Percentiles rank a stretch among this genome's conserved stretches.
These are phyloP conservation scores for Cucumis sativus DNA, from an alignment of 306 rosid species.

Conservation along the genomic window Cucumber_9930_V3 NC_026657.2:15826001-15826500, in stretches of 20 bases:
- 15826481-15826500: slow-evolving; percentile 75
- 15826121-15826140: slow-evolving; percentile 71
- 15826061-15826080: slow-evolving; percentile 53
- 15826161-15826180: slow-evolving; percentile 51
- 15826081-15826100: slow-evolving; percentile 50
- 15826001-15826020: not conserved
- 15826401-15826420: not conserved
- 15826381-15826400: no score
- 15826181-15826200: slow-evolving; percentile 59
- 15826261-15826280: not conserved
- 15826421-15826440: not conserved
- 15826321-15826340: not conserved
- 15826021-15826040: not conserved
- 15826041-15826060: slow-evolving; percentile 46
- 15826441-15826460: no score
- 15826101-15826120: slow-evolving; percentile 81
- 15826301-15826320: not conserved
- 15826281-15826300: not conserved
- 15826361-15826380: no score
- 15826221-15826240: slow-evolving; percentile 11
- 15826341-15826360: not conserved
- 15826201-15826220: slow-evolving; percentile 60
- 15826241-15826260: not conserved
- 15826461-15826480: slow-evolving; percentile 12
- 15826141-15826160: slow-evolving; percentile 85